phyloP scores from a whole-genome alignment of 139 green algal species.

The Coelastrella sp. region DNA sequence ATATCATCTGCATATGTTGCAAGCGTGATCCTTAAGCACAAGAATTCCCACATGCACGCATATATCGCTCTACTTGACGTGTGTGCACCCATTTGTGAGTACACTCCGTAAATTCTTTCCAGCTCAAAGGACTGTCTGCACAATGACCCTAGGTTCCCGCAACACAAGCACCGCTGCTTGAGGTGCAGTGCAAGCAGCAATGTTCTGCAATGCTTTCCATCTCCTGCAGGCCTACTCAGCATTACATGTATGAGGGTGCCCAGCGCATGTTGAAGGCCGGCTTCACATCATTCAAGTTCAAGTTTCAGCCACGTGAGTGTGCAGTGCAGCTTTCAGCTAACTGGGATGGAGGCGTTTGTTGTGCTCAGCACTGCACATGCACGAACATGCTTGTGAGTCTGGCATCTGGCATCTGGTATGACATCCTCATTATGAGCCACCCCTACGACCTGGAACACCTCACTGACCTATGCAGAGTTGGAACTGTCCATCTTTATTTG shows the following conservation, averaged over 20 bases:
- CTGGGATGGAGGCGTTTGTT: no score
- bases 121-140: not conserved
- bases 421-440: no score
- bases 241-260: slow-evolving; percentile 24
- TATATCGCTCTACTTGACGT: not conserved
- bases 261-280: slow-evolving; percentile 13
- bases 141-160: not conserved
- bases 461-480: no score
- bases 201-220: not conserved
- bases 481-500: no score
- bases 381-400: no score
- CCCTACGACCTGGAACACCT: no score
- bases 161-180: not conserved
- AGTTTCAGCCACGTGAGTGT: slow-evolving; percentile 7
- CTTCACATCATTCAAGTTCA: slow-evolving; percentile 35
- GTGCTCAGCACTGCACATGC: no score
- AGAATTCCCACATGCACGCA: not conserved
- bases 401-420: no score
- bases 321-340: not conserved
- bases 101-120: no score
- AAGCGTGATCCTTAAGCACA: not conserved
- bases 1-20: not conserved
- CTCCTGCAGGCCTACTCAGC: not conserved
- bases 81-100: no score
- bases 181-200: not conserved